Conservation (phyloP, 2,329 filamentous ascomycete species). For the Colletotrichum limetticola region DNA sequence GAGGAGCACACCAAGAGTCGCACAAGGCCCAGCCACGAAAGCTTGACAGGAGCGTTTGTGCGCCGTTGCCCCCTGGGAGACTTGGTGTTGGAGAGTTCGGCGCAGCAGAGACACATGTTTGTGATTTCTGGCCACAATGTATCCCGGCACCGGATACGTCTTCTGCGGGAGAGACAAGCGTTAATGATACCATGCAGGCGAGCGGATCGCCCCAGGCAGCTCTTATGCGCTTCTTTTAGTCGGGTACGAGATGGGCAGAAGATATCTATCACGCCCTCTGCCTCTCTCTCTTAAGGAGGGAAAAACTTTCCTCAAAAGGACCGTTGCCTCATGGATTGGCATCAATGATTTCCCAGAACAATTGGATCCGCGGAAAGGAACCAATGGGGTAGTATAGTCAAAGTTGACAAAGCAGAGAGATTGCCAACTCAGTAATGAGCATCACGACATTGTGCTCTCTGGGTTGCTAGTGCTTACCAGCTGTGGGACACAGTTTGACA, state of each 20-base stretch:
- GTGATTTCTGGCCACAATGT: neutral
- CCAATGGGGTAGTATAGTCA: neutral
- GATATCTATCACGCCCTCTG: neutral
- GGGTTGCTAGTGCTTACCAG: slow-evolving; percentile 21
- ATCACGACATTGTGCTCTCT: neutral
- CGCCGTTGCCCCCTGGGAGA: neutral
- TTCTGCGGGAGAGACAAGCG: neutral
- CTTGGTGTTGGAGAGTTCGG: neutral
- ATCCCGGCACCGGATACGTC: too few relatives aligned
- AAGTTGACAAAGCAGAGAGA: neutral
- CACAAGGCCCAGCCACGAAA: slow-evolving; percentile 22
- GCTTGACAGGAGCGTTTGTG: slow-evolving; percentile 10
- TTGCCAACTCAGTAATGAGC: neutral
- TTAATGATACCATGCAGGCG: neutral
- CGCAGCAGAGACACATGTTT: neutral
- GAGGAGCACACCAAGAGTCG: neutral
- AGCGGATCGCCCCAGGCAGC: slow-evolving; percentile 1
- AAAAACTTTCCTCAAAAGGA: neutral
- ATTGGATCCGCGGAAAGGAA: neutral
- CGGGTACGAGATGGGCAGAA: neutral
- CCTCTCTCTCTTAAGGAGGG: neutral
- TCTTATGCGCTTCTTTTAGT: neutral
- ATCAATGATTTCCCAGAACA: neutral
- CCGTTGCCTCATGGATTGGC: neutral
- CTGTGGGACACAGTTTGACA: neutral